phyloP scores from a whole-genome alignment of 164 flowering plant species.

The Piper betle region DNA sequence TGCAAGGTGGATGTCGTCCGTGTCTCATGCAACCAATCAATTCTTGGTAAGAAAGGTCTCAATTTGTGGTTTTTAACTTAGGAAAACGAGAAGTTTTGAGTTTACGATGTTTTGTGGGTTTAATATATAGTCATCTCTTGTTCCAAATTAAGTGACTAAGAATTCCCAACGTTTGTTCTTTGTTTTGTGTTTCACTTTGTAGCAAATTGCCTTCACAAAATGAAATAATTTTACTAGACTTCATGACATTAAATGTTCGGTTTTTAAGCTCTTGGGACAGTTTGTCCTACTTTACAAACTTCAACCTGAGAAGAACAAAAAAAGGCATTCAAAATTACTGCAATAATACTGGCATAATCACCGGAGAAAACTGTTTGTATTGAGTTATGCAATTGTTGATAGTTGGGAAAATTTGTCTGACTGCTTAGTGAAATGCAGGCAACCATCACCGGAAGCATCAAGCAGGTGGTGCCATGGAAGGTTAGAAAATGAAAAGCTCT shows the following conservation, averaged over 20 bases:
- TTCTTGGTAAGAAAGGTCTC: slow-evolving; percentile 24
- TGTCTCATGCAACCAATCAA: slow-evolving; percentile 19
- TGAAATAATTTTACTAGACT: too few relatives aligned
- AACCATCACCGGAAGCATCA: slow-evolving; percentile 37
- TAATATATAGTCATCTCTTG: too few relatives aligned
- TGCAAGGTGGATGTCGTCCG: slow-evolving; percentile 24
- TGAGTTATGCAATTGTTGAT: background rate
- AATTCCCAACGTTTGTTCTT: too few relatives aligned
- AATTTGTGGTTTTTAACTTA: background rate
- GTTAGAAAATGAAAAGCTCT: slow-evolving; percentile 1
- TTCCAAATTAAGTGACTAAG: too few relatives aligned
- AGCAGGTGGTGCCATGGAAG: slow-evolving; percentile 45
- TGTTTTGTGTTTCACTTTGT: too few relatives aligned
- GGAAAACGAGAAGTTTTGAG: background rate
- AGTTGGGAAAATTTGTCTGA: background rate
- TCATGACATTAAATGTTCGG: too few relatives aligned
- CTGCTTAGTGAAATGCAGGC: slow-evolving; percentile 18
- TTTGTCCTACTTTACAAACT: background rate
- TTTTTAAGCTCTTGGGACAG: background rate
- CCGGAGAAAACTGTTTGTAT: background rate
- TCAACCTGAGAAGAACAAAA: background rate
- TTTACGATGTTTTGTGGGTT: too few relatives aligned
- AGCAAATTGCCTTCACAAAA: too few relatives aligned
- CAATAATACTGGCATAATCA: background rate
- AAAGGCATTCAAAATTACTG: background rate